Percentiles rank a stretch among this genome's conserved stretches.
phyloP scores from a whole-genome alignment of 2,329 filamentous ascomycete species.

The Talaromyces sp. region DNA sequence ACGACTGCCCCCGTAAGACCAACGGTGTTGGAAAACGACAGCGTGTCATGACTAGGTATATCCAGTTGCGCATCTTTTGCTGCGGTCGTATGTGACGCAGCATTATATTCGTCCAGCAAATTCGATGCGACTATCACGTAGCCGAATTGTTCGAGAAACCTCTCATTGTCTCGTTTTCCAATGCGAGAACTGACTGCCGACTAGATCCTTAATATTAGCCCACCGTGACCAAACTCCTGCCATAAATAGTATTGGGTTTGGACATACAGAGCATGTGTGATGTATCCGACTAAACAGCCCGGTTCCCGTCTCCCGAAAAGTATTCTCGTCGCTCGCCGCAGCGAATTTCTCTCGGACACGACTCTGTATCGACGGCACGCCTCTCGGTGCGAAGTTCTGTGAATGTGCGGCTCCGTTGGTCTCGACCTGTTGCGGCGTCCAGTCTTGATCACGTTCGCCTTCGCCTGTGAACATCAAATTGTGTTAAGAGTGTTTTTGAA shows the following conservation, averaged over 20 bases:
- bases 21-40: slow-evolving; percentile 42
- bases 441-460: slow-evolving; percentile 41
- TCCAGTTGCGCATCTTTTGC: slow-evolving; percentile 27
- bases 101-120: slow-evolving; percentile 62
- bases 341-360: slow-evolving; percentile 48
- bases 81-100: slow-evolving; percentile 37
- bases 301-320: slow-evolving; percentile 10
- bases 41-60: slow-evolving; percentile 26
- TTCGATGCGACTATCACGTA: slow-evolving; percentile 92
- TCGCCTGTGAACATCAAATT: slow-evolving; percentile 33
- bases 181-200: slow-evolving; percentile 44
- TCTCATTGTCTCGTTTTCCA: slow-evolving; percentile 70
- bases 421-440: slow-evolving; percentile 30
- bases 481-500: neutral
- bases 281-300: slow-evolving; percentile 4
- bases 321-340: slow-evolving; percentile 27
- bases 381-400: slow-evolving; percentile 47
- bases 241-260: neutral
- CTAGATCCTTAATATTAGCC: slow-evolving; percentile 19
- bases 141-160: slow-evolving; percentile 86
- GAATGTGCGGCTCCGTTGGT: slow-evolving; percentile 24
- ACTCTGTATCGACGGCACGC: slow-evolving; percentile 45
- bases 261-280: slow-evolving; percentile 13
- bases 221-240: neutral
- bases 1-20: slow-evolving; percentile 62